These are phyloP conservation scores for Sordaria brevicollis DNA, from an alignment of 495 filamentous ascomycete genomes.

Conservation along the genomic window DNA sequence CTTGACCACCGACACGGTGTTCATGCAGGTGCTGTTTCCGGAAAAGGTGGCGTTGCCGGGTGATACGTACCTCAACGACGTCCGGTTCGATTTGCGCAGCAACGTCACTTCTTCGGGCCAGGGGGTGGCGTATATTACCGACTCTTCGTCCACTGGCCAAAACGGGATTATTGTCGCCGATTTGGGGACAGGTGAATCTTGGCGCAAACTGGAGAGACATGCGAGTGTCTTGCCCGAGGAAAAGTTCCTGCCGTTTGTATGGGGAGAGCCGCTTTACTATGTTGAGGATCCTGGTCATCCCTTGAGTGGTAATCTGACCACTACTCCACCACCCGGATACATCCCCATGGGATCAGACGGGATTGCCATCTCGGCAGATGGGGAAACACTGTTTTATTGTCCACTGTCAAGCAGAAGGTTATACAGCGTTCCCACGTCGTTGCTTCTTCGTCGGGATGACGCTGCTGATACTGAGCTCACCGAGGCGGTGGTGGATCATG, in stretches of 20 bases:
- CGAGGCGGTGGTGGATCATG: neutral
- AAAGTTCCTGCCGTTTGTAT: neutral
- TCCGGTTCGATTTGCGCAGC: neutral
- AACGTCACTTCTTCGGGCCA: neutral
- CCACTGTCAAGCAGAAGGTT: neutral
- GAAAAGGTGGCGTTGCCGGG: neutral
- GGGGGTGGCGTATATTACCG: neutral
- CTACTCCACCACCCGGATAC: neutral
- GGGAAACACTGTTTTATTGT: neutral
- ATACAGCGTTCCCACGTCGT: neutral
- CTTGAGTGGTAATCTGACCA: neutral
- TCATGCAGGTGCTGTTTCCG: neutral
- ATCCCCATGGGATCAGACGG: neutral
- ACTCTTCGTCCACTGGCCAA: neutral
- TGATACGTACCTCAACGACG: neutral
- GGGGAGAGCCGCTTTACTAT: neutral
- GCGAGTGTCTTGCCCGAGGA: neutral
- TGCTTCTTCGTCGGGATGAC: neutral
- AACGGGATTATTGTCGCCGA: neutral
- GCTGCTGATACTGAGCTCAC: neutral
- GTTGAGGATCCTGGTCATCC: neutral
- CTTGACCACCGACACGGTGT: neutral
- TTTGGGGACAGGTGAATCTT: neutral
- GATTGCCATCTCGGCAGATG: neutral
- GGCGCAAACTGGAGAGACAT: neutral